Percentiles rank a stretch among this genome's conserved stretches.
These are phyloP conservation scores for Tetraselmis chui DNA, from an alignment of 139 green algal species.

Conservation along the genomic window DNA sequence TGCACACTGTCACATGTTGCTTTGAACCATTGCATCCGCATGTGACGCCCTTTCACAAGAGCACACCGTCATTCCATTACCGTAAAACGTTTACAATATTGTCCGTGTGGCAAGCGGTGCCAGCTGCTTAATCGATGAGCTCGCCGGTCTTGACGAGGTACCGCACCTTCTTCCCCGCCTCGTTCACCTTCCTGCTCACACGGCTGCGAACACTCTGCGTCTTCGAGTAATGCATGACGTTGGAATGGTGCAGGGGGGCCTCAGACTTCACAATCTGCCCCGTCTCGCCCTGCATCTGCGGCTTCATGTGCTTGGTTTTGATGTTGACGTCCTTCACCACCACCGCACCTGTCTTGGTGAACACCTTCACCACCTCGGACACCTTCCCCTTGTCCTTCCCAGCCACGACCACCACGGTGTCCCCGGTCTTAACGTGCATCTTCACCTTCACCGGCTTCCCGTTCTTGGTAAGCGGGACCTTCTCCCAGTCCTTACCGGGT, in stretches of 20 bases:
- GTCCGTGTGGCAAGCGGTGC: too few relatives aligned
- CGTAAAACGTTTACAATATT: too few relatives aligned
- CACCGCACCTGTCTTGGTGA: constrained; percentile 75
- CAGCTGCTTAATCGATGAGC: constrained; percentile 39
- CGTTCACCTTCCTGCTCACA: constrained; percentile 31
- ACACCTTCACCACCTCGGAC: constrained; percentile 66
- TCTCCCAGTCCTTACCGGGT: constrained; percentile 84
- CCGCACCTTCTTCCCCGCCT: constrained; percentile 73
- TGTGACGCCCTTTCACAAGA: too few relatives aligned
- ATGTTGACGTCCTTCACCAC: constrained; percentile 91
- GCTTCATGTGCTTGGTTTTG: constrained; percentile 81
- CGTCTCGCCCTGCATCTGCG: constrained; percentile 64
- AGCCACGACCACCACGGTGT: constrained; percentile 68
- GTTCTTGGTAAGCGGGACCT: constrained; percentile 61
- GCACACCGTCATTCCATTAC: too few relatives aligned
- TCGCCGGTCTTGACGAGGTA: constrained; percentile 86
- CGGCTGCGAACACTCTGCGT: constrained; percentile 43
- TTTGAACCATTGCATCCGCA: too few relatives aligned
- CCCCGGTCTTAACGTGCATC: constrained; percentile 86
- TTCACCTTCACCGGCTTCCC: constrained; percentile 64
- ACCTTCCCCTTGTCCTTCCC: constrained; percentile 93
- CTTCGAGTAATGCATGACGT: constrained; percentile 91
- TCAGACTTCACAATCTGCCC: constrained; percentile 73
- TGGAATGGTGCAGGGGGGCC: constrained; percentile 90
- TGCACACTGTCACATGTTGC: too few relatives aligned